phyloP scores from a whole-genome alignment of 192 early-diverging fungal species.

The Diversispora eburnea region DNA sequence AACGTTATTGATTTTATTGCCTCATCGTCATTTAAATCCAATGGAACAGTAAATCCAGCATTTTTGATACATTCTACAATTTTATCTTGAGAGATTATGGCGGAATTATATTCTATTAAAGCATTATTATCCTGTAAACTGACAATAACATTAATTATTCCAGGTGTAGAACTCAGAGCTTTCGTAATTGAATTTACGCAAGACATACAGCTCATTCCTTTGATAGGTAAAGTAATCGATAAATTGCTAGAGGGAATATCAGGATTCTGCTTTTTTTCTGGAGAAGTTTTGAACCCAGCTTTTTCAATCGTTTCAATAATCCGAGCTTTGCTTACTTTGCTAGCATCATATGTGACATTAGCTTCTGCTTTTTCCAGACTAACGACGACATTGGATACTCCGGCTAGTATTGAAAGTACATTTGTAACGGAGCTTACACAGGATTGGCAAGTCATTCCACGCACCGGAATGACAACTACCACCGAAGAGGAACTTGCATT shows the following conservation, averaged over 20 bases:
- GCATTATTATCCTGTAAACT: no score
- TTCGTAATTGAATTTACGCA: no score
- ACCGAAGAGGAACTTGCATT: neutral
- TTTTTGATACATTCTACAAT: no score
- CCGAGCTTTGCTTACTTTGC: neutral
- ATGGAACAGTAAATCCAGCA: neutral
- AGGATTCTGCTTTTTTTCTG: no score
- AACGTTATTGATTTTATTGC: neutral
- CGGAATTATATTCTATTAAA: no score
- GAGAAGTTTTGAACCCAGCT: no score
- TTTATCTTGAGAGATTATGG: no score
- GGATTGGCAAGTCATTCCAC: conserved; percentile 21
- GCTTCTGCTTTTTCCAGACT: conserved; percentile 38
- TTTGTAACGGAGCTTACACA: conserved; percentile 24
- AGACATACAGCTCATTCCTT: no score
- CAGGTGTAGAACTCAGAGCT: no score
- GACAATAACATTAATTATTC: no score
- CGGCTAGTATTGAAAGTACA: neutral
- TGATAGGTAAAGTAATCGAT: no score
- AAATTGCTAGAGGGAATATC: no score
- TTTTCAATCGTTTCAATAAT: conserved; percentile 58
- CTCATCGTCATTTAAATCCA: conserved; percentile 49
- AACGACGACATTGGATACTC: conserved; percentile 22
- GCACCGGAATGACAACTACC: neutral
- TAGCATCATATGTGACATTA: conserved; percentile 26